Conservation (phyloP, 2,329 filamentous ascomycete species). For the Cordyceps farinosa region DNA sequence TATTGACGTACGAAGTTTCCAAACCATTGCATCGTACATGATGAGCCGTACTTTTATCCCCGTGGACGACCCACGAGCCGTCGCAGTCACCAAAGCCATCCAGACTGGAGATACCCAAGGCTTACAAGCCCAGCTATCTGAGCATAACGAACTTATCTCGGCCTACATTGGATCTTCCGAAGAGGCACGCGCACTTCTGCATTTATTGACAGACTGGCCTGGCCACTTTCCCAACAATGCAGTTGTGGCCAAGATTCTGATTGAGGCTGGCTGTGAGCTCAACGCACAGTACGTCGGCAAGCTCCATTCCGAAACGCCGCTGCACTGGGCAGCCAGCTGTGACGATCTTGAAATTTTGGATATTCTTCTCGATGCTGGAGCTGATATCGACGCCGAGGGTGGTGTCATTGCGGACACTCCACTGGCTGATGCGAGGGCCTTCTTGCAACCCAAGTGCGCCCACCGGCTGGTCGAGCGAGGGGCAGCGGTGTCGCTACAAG, state of each 20-base stretch:
- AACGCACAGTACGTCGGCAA: slow-evolving; percentile 19
- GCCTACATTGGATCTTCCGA: slow-evolving; percentile 16
- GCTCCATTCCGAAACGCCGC: slow-evolving; percentile 20
- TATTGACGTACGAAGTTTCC: too few relatives aligned
- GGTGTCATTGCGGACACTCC: slow-evolving; percentile 22
- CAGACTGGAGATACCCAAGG: slow-evolving; percentile 11
- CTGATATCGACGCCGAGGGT: slow-evolving; percentile 21
- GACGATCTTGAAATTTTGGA: slow-evolving; percentile 21
- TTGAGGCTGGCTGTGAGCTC: slow-evolving; percentile 18
- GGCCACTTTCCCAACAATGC: slow-evolving; percentile 18
- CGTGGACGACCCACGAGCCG: slow-evolving; percentile 7
- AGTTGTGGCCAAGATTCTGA: slow-evolving; percentile 8
- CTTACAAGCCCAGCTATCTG: slow-evolving; percentile 15
- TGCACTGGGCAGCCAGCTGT: slow-evolving; percentile 21
- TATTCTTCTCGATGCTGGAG: slow-evolving; percentile 23
- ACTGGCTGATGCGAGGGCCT: slow-evolving; percentile 20
- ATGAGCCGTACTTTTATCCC: slow-evolving; percentile 7
- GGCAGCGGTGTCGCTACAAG: slow-evolving; percentile 18
- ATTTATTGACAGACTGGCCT: slow-evolving; percentile 21
- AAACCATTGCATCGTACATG: too few relatives aligned
- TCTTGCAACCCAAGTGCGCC: slow-evolving; percentile 20
- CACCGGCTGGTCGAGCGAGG: slow-evolving; percentile 20
- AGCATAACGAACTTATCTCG: slow-evolving; percentile 13
- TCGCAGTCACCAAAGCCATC: slow-evolving; percentile 17
- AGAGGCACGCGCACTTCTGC: slow-evolving; percentile 19